Base-by-base conservation (phyloP, 768 basidiomycete genomes). In the Peribolospora baueri region DNA sequence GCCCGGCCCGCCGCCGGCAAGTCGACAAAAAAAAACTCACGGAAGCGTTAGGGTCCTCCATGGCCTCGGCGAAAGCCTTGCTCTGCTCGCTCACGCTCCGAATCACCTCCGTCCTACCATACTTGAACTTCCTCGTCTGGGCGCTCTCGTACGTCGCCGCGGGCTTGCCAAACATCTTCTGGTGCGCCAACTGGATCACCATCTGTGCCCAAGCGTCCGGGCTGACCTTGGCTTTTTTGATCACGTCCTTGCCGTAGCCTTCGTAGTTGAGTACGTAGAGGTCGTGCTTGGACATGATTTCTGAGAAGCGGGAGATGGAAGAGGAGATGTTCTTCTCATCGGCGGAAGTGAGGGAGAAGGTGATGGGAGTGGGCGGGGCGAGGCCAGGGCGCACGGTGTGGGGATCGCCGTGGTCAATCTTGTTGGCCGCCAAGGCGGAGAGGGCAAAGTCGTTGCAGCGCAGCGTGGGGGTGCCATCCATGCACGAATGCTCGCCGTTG, bases 371-470 rank as follows among this genome's bases (percentile, higher is more conserved):
- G 25, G 25, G 25, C 25, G 25, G 25, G 25, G 25, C 25, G 25
- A 25, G 25, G 25, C 25, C 25, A 25, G 25, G 25, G 25, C 25
- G 25, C 25, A 25, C 25, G 62, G 60, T 58, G 3, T 60, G 57
- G 5, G 67, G 63, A 40, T 48, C 50, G 5, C 84, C 84, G 14
- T 91, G 76, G 60, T 86, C 79, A 57, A 81, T 72, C 67, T 83
- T 87, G 64, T 75, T 74, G 3, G 72, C 69, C 2, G 77, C 79
- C 45, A 95, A 70, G 0, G 80, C 74, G 10, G 77, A 84, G 51
- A 95, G 71, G 54, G 87, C 69, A 67, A 87, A 98, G 65, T 98
- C 93, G 71, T 93, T 95, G 74, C 95, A 69, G 50, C 93, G 80
- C 40, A 95, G 72, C 0, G 91, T 97, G 4, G 93, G 84, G 0